Conservation (phyloP, 2,329 filamentous ascomycete species). For the Podosphaera xanthii region DNA sequence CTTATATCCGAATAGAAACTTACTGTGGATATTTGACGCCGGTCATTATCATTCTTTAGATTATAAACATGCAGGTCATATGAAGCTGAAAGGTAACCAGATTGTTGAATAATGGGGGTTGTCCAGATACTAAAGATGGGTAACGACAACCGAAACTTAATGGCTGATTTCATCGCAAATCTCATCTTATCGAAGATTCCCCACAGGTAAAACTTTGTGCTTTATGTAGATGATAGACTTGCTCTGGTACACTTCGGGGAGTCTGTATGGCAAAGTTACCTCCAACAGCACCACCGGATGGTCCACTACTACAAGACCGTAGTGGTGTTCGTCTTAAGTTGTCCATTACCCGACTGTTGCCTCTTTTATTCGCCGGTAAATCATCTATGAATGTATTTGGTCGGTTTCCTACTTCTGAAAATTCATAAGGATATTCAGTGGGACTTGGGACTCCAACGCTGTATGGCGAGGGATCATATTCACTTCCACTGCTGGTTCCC, state of each 20-base stretch:
- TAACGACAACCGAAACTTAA: not conserved
- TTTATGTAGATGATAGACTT: constrained; percentile 8
- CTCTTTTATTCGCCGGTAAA: not conserved
- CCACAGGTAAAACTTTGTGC: constrained; percentile 1
- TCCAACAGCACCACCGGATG: not conserved
- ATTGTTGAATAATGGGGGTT: not conserved
- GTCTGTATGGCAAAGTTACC: constrained; percentile 4
- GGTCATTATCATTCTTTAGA: not conserved
- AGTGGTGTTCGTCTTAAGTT: not conserved
- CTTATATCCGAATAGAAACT: too few species aligned
- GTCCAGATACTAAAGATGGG: not conserved
- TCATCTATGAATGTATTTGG: not conserved
- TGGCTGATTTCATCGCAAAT: not conserved
- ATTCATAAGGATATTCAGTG: not conserved
- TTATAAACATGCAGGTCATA: not conserved
- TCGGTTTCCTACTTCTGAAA: not conserved
- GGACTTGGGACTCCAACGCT: not conserved
- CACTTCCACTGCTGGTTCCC: not conserved
- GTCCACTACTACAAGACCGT: constrained; percentile 1
- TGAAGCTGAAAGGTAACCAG: not conserved
- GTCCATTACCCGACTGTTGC: not conserved
- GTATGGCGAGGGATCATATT: not conserved
- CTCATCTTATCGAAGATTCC: not conserved
- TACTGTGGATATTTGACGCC: not conserved
- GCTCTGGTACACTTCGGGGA: constrained; percentile 12